A percentile compares a stretch with the other conserved stretches of the same genome.
Conservation (phyloP, 2,329 filamentous ascomycete genomes). For the Diaporthe vexans region DNA sequence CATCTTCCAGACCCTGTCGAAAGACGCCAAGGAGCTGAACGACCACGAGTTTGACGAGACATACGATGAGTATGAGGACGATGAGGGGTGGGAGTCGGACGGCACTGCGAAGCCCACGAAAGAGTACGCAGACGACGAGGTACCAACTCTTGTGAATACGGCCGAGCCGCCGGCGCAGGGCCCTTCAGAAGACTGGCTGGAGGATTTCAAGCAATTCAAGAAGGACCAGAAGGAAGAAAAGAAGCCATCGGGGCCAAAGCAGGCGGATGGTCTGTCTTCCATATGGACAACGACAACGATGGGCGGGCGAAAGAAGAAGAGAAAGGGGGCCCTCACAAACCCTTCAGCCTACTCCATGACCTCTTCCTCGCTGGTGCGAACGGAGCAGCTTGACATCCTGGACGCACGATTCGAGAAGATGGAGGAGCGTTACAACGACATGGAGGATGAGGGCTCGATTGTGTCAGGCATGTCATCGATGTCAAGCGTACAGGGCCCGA, state of each 20-base stretch:
- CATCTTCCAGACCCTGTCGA: slow-evolving; percentile 74
- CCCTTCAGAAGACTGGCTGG: slow-evolving; percentile 86
- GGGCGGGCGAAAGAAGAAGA: slow-evolving; percentile 89
- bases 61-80: slow-evolving; percentile 71
- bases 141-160: slow-evolving; percentile 63
- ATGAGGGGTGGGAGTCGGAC: slow-evolving; percentile 95
- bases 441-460: slow-evolving; percentile 66
- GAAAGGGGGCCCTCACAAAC: slow-evolving; percentile 92
- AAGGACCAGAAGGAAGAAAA: slow-evolving; percentile 74
- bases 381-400: slow-evolving; percentile 86
- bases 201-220: slow-evolving; percentile 95
- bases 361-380: slow-evolving; percentile 94
- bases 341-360: slow-evolving; percentile 96
- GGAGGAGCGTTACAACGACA: slow-evolving; percentile 79
- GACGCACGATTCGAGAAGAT: slow-evolving; percentile 94
- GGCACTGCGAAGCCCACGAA: slow-evolving; percentile 84
- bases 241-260: slow-evolving; percentile 58
- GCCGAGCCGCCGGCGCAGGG: slow-evolving; percentile 69
- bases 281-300: slow-evolving; percentile 82
- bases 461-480: slow-evolving; percentile 70
- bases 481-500: slow-evolving; percentile 76
- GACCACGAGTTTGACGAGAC: slow-evolving; percentile 82
- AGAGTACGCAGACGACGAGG: slow-evolving; percentile 66
- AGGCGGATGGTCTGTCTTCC: slow-evolving; percentile 77
- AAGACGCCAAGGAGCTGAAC: slow-evolving; percentile 65